A percentile compares a stretch with the other conserved stretches of the same genome.
These are phyloP conservation scores for Mycena albidolilacea DNA, from an alignment of 768 basidiomycete species.

Conservation along the genomic window DNA sequence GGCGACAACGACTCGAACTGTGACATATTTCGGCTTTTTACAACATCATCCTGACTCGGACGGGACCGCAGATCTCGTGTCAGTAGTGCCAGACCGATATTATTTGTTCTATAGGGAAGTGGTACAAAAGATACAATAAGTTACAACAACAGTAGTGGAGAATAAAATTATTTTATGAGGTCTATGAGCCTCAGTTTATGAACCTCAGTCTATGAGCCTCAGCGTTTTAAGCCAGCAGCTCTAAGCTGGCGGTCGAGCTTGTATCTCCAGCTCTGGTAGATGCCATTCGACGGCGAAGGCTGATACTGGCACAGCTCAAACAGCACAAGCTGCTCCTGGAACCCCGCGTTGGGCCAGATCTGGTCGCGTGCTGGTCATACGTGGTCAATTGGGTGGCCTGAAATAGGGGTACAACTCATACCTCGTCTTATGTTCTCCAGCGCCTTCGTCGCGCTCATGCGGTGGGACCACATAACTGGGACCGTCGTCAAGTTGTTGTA, in stretches of 20 bases:
- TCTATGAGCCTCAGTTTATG: not conserved
- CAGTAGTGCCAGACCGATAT: not conserved
- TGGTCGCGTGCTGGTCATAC: constrained; percentile 73
- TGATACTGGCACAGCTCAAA: constrained; percentile 82
- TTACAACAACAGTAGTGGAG: not conserved
- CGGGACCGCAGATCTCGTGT: constrained; percentile 23
- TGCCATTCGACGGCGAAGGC: constrained; percentile 71
- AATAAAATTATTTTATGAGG: not conserved
- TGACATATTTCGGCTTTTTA: constrained; percentile 8
- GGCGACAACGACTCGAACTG: not conserved
- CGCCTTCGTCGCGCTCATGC: constrained; percentile 70
- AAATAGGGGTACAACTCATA: constrained; percentile 45
- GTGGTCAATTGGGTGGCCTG: constrained; percentile 17
- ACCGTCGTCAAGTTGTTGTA: constrained; percentile 36
- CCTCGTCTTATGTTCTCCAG: constrained; percentile 74
- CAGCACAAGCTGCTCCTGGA: constrained; percentile 83
- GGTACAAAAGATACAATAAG: not conserved
- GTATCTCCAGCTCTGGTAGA: constrained; percentile 77
- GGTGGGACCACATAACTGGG: constrained; percentile 75
- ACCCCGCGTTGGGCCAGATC: constrained; percentile 85
- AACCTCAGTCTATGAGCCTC: not conserved
- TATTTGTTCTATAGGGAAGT: not conserved
- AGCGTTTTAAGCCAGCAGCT: constrained; percentile 55
- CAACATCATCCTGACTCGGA: constrained; percentile 15
- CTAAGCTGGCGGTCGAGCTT: constrained; percentile 66